Evolutionary conservation across 164 flowering plant genomes (phyloP).

Genomic region (Echeveria elegans): DNA sequence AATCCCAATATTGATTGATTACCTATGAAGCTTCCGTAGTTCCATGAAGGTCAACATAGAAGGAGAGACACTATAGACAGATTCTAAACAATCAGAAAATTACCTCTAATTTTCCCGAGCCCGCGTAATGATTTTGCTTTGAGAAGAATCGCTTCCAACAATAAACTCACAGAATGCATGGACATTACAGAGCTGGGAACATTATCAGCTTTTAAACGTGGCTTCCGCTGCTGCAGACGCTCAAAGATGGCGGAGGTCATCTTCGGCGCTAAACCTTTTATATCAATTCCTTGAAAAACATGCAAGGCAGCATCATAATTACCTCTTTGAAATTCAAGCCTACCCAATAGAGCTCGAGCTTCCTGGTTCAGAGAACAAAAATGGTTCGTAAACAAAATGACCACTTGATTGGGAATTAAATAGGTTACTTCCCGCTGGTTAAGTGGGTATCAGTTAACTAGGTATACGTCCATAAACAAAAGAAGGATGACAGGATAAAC

Average conservation of each 20-base stretch:
- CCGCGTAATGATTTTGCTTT: slow-evolving; percentile 74
- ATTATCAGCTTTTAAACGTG: slow-evolving; percentile 41
- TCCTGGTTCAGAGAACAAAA: slow-evolving; percentile 37
- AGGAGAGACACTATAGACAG: too few species aligned
- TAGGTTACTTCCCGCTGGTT: neutral
- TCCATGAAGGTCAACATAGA: too few species aligned
- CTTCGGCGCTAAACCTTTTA: slow-evolving; percentile 46
- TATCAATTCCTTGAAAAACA: slow-evolving; percentile 90
- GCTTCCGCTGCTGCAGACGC: slow-evolving; percentile 41
- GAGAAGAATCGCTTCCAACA: slow-evolving; percentile 83
- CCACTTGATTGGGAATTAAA: neutral
- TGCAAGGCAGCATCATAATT: slow-evolving; percentile 88
- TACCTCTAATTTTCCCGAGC: slow-evolving; percentile 68
- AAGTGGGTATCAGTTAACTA: neutral
- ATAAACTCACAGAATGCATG: slow-evolving; percentile 88
- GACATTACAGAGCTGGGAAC: slow-evolving; percentile 54
- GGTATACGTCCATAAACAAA: neutral
- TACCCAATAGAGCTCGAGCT: slow-evolving; percentile 89
- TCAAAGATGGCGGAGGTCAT: slow-evolving; percentile 66
- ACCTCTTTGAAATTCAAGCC: slow-evolving; percentile 78
- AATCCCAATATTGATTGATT: neutral
- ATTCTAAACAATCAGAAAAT: neutral
- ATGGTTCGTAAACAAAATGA: neutral
- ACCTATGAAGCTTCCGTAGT: too few species aligned
- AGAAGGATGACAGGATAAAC: neutral